These are phyloP conservation scores for Xylariaceae sp. DNA, from an alignment of 2,329 filamentous ascomycete species.

Conservation along the genomic window DNA sequence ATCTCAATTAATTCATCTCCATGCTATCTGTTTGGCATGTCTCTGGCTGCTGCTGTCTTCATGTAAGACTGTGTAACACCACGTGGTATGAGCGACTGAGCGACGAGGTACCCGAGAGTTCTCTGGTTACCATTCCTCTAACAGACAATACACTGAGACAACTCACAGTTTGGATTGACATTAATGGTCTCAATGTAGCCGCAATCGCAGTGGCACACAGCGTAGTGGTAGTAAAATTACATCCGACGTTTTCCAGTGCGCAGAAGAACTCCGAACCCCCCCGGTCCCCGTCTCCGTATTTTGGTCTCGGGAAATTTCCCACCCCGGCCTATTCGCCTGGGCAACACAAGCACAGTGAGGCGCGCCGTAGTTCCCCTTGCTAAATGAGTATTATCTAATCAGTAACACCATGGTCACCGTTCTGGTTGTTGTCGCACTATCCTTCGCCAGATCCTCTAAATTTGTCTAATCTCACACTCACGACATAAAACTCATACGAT, in stretches of 20 bases:
- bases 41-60: slow-evolving; percentile 8
- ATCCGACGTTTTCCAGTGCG: slow-evolving; percentile 6
- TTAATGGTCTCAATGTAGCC: too few relatives aligned
- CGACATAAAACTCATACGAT: slow-evolving; percentile 43
- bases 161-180: too few relatives aligned
- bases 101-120: too few relatives aligned
- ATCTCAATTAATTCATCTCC: neutral
- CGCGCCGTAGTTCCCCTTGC: neutral
- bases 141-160: too few relatives aligned
- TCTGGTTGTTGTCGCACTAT: neutral
- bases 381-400: neutral
- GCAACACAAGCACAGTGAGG: slow-evolving; percentile 5
- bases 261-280: slow-evolving; percentile 18
- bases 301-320: slow-evolving; percentile 12
- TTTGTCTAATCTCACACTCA: slow-evolving; percentile 7
- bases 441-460: slow-evolving; percentile 1
- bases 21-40: slow-evolving; percentile 13
- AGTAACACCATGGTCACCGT: neutral
- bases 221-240: slow-evolving; percentile 3
- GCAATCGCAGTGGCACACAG: neutral
- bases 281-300: slow-evolving; percentile 9
- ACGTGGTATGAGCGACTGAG: too few relatives aligned
- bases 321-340: slow-evolving; percentile 9
- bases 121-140: too few relatives aligned
- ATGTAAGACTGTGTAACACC: neutral